These are phyloP conservation scores for Ceratocystiopsis brevicomis DNA, from an alignment of 2,329 filamentous ascomycete genomes.

Conservation along the genomic window DNA sequence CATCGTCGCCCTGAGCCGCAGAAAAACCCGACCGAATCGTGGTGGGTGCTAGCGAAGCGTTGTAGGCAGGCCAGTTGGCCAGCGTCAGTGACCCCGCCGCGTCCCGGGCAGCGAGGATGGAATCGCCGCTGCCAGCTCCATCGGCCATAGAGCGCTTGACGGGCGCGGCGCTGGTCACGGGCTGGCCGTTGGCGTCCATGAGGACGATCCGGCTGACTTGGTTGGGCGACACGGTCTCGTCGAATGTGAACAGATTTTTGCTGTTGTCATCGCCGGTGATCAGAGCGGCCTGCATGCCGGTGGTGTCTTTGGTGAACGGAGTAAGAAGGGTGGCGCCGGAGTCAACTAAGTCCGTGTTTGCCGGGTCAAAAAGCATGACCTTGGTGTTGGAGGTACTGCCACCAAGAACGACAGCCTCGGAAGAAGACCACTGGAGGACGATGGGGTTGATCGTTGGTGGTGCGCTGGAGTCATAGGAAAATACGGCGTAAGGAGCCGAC, in stretches of 20 bases:
- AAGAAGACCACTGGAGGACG: slow-evolving; percentile 54
- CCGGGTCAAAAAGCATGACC: slow-evolving; percentile 53
- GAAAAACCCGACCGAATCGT: slow-evolving; percentile 49
- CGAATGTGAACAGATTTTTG: slow-evolving; percentile 61
- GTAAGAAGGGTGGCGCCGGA: slow-evolving; percentile 44
- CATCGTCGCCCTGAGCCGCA: slow-evolving; percentile 45
- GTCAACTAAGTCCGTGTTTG: slow-evolving; percentile 43
- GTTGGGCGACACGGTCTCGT: slow-evolving; percentile 58
- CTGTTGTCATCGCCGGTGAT: slow-evolving; percentile 57
- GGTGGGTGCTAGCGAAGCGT: slow-evolving; percentile 50
- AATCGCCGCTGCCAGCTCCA: neutral
- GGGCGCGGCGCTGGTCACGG: slow-evolving; percentile 19
- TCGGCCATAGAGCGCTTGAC: slow-evolving; percentile 3
- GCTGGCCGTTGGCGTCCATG: slow-evolving; percentile 38
- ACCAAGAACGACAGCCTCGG: slow-evolving; percentile 55
- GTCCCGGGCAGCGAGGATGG: slow-evolving; percentile 1
- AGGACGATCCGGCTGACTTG: slow-evolving; percentile 51
- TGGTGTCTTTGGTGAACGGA: slow-evolving; percentile 38
- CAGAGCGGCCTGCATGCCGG: slow-evolving; percentile 40
- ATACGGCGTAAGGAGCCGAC: slow-evolving; percentile 42
- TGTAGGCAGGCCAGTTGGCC: slow-evolving; percentile 58
- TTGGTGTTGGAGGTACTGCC: slow-evolving; percentile 46
- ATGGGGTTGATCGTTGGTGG: slow-evolving; percentile 50
- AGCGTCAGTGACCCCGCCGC: slow-evolving; percentile 27
- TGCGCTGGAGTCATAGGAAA: slow-evolving; percentile 35